These are phyloP conservation scores for Beauveria rudraprayagi DNA, from an alignment of 2,329 filamentous ascomycete species.

Conservation along the genomic window DNA sequence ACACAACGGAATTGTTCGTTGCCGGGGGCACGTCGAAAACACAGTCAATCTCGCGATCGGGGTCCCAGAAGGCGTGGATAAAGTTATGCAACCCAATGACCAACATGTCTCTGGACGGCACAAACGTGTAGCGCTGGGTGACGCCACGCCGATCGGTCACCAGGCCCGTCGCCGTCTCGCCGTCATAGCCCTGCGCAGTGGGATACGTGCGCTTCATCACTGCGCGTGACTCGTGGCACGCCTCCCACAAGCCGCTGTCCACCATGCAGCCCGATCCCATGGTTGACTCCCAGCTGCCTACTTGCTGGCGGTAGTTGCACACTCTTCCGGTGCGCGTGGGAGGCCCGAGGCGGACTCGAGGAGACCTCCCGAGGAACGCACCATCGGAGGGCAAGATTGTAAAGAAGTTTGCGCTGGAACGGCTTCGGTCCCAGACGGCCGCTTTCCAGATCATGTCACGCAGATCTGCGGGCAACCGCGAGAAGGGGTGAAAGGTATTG, in stretches of 20 bases:
- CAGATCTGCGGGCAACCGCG: too few relatives aligned
- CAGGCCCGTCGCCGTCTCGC: neutral
- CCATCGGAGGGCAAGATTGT: too few relatives aligned
- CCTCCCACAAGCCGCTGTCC: neutral
- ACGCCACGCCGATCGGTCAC: neutral
- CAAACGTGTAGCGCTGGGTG: neutral
- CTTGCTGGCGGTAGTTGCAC: too few relatives aligned
- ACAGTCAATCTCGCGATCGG: neutral
- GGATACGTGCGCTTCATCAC: neutral
- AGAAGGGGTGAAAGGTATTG: too few relatives aligned
- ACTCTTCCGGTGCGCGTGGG: too few relatives aligned
- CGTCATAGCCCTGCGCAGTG: neutral
- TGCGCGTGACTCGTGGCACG: neutral
- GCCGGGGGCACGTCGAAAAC: neutral
- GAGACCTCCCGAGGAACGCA: too few relatives aligned
- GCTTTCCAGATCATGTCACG: too few relatives aligned
- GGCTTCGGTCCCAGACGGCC: too few relatives aligned
- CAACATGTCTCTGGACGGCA: neutral
- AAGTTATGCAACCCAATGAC: neutral
- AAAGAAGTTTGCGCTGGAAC: too few relatives aligned
- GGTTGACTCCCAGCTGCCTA: too few relatives aligned
- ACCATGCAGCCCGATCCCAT: neutral
- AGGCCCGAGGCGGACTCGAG: too few relatives aligned
- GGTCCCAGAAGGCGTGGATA: neutral
- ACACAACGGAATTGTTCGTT: too few relatives aligned